Evolutionary conservation across 2,329 filamentous ascomycete species (phyloP), one percentile per base, ranked within the genome.

Genomic region (Tolypocladium pustulatum): DNA sequence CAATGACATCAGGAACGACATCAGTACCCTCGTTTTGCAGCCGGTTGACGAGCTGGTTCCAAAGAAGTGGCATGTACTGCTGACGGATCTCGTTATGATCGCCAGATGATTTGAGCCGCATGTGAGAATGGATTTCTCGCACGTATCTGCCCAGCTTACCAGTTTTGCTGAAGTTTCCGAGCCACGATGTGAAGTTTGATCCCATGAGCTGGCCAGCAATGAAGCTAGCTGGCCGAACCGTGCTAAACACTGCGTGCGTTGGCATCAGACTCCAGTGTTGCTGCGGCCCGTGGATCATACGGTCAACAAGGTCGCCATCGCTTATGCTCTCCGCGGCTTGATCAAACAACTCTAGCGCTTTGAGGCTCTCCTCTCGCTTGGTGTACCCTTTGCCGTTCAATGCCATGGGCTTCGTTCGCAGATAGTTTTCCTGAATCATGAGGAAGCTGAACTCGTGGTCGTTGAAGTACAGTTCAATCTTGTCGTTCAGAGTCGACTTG

Each of bases 221-320:
- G 68, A 89, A 96, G 71, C 91, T 96, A 9, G 94, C 88, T 5
- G 94, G 94, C 32, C 90, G 82, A 30, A 99, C 93, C 58, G 96
- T 95, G 69, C 92, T 96, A 76, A 97, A 97, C 43, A 97, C 82
- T 32, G 92, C 94, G 73, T 99, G 94, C 1, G 90, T 89, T 17
- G 94, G 94, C 94, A 99, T 99, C 61, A 99, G 76, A 69, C 90
- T 94, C 94, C 94, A 99, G 62, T 99, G 94, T 70, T 99, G 94
- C 70, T 99, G 94, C 52, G 91, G 90, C 32, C 94, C 94, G 72
- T 99, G 94, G 60, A 99, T 99, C 93, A 99, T 97, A 57, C 91
- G 84, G 72, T 99, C 94, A 2, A 97, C 90, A 40, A 99, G 77
- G 71, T 99, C 94, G 61, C 94, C 94, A 68, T 99, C 94, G 67